Conservation (phyloP, 192 early-diverging fungal genomes). For the Coemansia sp. region DNA sequence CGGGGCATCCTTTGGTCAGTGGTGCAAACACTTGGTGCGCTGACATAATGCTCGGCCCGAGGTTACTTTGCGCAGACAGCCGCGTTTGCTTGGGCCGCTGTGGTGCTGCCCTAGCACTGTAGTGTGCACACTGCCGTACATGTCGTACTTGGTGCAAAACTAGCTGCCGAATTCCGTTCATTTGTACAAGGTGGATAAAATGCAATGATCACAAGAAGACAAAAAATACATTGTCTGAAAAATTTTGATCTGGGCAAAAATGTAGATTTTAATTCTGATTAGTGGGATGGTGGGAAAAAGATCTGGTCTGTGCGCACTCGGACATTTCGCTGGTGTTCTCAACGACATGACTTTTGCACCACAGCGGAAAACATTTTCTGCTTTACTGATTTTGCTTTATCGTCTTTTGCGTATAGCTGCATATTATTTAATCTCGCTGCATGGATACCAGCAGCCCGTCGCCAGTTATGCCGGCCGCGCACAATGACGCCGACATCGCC, state of each 20-base stretch:
- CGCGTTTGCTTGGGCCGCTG: neutral
- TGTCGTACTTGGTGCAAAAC: neutral
- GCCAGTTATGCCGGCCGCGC: neutral
- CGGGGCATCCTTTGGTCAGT: constrained; percentile 34
- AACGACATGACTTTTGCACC: neutral
- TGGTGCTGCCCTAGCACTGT: neutral
- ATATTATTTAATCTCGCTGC: neutral
- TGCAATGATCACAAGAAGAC: too few species aligned
- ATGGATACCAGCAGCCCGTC: neutral
- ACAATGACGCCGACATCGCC: constrained; percentile 17
- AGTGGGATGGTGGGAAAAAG: too few species aligned
- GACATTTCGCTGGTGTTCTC: neutral
- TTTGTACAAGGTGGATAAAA: neutral
- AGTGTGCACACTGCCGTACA: neutral
- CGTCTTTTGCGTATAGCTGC: neutral
- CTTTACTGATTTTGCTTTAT: neutral
- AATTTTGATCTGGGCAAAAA: too few species aligned
- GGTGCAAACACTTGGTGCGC: constrained; percentile 25
- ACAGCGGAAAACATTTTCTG: constrained; percentile 4
- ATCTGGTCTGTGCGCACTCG: neutral
- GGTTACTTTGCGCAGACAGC: neutral
- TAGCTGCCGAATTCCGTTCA: neutral
- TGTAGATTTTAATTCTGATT: too few species aligned
- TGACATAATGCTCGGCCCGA: neutral
- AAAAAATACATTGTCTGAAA: too few species aligned